These are phyloP conservation scores for Podaxis sp. DNA, from an alignment of 768 basidiomycete species.

Conservation along the genomic window DNA sequence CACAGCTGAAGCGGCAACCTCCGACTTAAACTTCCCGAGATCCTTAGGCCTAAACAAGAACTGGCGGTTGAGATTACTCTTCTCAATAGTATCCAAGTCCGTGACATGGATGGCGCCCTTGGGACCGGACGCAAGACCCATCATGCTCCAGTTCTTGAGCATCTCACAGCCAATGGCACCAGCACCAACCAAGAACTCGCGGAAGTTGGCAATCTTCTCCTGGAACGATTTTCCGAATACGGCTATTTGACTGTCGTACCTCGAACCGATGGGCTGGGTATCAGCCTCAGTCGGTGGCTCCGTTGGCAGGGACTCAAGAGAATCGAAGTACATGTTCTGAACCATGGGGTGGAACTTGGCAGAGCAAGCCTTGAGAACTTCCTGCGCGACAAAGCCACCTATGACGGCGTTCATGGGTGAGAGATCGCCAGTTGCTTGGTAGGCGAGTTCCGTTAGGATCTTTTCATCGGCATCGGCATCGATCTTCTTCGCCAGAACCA, in stretches of 20 bases:
- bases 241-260: constrained; percentile 94
- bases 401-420: constrained; percentile 91
- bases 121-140: constrained; percentile 84
- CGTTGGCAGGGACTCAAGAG: constrained; percentile 88
- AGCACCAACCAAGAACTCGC: constrained; percentile 97
- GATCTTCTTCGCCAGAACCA: constrained; percentile 77
- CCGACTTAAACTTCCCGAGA: constrained; percentile 94
- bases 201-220: constrained; percentile 82
- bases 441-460: constrained; percentile 79
- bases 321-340: constrained; percentile 96
- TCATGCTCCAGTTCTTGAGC: constrained; percentile 99
- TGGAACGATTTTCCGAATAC: constrained; percentile 96
- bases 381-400: constrained; percentile 97
- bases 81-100: constrained; percentile 98
- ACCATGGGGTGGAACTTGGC: constrained; percentile 98
- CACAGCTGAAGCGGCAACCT: constrained; percentile 89
- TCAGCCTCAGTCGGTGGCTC: constrained; percentile 78
- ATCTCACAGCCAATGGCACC: constrained; percentile 99
- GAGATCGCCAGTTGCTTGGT: constrained; percentile 88
- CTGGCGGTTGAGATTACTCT: constrained; percentile 97
- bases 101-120: constrained; percentile 89
- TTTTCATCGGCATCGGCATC: constrained; percentile 79
- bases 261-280: constrained; percentile 74
- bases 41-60: constrained; percentile 98
- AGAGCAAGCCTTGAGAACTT: constrained; percentile 94